Evolutionary conservation across 176 grass and related monocot genomes (phyloP).

Genomic region (Carex parvula): DNA sequence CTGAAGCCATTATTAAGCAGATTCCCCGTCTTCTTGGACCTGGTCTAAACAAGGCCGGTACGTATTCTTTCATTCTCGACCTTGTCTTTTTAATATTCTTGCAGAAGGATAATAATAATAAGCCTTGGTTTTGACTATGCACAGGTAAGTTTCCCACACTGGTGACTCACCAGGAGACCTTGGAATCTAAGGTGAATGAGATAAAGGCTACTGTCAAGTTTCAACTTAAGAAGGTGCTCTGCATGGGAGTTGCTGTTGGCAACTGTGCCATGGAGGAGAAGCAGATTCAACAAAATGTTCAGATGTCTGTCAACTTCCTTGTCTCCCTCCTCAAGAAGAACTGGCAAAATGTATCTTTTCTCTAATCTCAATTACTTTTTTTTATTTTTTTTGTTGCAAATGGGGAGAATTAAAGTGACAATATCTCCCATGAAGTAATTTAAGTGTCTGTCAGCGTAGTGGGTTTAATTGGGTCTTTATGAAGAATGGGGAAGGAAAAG

Average conservation of each 20-base stretch:
- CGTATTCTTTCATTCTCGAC: neutral
- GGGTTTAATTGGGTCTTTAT: neutral
- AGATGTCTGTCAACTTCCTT: conserved; percentile 83
- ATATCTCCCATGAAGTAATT: neutral
- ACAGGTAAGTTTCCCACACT: conserved; percentile 78
- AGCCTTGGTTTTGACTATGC: neutral
- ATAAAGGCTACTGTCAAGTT: conserved; percentile 85
- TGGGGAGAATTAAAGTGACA: neutral
- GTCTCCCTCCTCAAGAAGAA: conserved; percentile 86
- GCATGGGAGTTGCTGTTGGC: conserved; percentile 92
- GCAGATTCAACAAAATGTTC: conserved; percentile 76
- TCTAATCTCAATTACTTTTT: neutral
- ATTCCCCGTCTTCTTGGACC: conserved; percentile 89
- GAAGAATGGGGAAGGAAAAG: neutral
- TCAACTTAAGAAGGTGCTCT: conserved; percentile 82
- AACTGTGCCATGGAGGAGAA: conserved; percentile 82
- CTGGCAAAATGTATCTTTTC: conserved; percentile 63
- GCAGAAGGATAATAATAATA: neutral
- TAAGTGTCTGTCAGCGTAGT: neutral
- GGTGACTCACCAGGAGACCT: conserved; percentile 69
- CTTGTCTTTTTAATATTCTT: neutral
- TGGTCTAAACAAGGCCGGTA: conserved; percentile 95
- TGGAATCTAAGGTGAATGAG: conserved; percentile 82
- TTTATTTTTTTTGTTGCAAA: neutral
- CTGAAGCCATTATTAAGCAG: conserved; percentile 89